Evolutionary conservation across 495 filamentous ascomycete species (phyloP).

Genomic region (Hyphodiscus hymeniophilus): DNA sequence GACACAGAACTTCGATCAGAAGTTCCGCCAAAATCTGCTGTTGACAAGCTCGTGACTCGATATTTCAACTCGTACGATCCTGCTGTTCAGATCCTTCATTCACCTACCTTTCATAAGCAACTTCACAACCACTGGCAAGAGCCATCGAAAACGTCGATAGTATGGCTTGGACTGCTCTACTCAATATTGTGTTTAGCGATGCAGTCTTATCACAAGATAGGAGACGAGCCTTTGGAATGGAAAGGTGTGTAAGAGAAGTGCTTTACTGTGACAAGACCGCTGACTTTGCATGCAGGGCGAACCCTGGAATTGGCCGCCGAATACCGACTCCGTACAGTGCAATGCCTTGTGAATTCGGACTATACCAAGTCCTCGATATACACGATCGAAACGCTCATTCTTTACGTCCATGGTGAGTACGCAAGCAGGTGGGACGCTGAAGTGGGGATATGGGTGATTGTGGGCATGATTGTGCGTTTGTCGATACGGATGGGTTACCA

Average conservation of each 20-base stretch:
- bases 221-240: slow-evolving; percentile 87
- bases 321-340: slow-evolving; percentile 75
- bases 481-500: slow-evolving; percentile 96
- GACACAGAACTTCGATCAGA: slow-evolving; percentile 70
- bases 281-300: slow-evolving; percentile 29
- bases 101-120: slow-evolving; percentile 76
- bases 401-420: slow-evolving; percentile 79
- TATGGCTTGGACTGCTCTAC: slow-evolving; percentile 87
- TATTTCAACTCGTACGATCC: slow-evolving; percentile 55
- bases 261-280: background rate
- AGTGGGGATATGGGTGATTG: slow-evolving; percentile 70
- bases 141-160: slow-evolving; percentile 66
- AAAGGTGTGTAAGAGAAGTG: slow-evolving; percentile 28
- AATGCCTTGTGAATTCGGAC: slow-evolving; percentile 80
- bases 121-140: slow-evolving; percentile 86
- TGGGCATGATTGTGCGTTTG: slow-evolving; percentile 71
- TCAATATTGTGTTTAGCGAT: slow-evolving; percentile 83
- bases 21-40: slow-evolving; percentile 70
- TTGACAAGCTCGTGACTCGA: slow-evolving; percentile 71
- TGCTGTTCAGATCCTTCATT: slow-evolving; percentile 67
- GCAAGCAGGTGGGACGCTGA: slow-evolving; percentile 73
- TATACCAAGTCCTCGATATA: slow-evolving; percentile 80
- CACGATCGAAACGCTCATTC: slow-evolving; percentile 81
- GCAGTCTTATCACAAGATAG: slow-evolving; percentile 82
- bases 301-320: slow-evolving; percentile 68